A percentile compares a stretch with the other conserved stretches of the same genome.
Conservation (phyloP, 805 yeast species). For the Spathaspora hagerdaliae region DNA sequence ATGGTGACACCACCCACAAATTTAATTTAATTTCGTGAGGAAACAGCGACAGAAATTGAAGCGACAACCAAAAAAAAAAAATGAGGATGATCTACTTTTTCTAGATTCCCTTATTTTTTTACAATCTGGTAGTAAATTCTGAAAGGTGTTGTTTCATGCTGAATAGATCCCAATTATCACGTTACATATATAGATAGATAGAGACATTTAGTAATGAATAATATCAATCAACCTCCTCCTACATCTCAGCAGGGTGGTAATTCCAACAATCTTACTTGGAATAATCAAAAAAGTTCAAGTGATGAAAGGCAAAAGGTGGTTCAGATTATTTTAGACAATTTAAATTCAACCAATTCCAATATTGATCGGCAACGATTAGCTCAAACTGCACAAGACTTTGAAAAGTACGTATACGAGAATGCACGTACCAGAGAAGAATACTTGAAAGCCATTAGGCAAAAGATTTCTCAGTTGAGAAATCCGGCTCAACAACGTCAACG, state of each 20-base stretch:
- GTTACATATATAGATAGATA: too few relatives aligned
- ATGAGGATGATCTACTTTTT: too few relatives aligned
- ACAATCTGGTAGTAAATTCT: too few relatives aligned
- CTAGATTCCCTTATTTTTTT: too few relatives aligned
- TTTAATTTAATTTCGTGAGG: too few relatives aligned
- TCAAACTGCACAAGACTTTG: slow-evolving; percentile 64
- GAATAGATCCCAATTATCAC: too few relatives aligned
- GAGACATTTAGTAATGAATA: not conserved
- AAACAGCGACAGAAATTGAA: too few relatives aligned
- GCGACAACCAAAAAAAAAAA: too few relatives aligned
- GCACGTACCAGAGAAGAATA: slow-evolving; percentile 58
- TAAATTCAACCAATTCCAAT: slow-evolving; percentile 23
- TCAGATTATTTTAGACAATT: slow-evolving; percentile 31
- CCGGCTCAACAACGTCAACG: slow-evolving; percentile 18
- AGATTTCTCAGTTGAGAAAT: slow-evolving; percentile 30
- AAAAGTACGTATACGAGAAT: slow-evolving; percentile 58
- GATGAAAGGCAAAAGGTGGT: slow-evolving; percentile 39
- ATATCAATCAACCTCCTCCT: not conserved
- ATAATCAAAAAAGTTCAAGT: not conserved
- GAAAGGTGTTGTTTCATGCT: too few relatives aligned
- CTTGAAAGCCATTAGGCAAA: slow-evolving; percentile 36
- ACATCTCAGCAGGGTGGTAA: not conserved
- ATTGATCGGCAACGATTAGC: slow-evolving; percentile 31
- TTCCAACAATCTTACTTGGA: not conserved
- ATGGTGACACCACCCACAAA: too few relatives aligned